These are phyloP conservation scores for Zasmidium citrigriseum DNA, from an alignment of 2,329 filamentous ascomycete species.

Conservation along the genomic window DNA sequence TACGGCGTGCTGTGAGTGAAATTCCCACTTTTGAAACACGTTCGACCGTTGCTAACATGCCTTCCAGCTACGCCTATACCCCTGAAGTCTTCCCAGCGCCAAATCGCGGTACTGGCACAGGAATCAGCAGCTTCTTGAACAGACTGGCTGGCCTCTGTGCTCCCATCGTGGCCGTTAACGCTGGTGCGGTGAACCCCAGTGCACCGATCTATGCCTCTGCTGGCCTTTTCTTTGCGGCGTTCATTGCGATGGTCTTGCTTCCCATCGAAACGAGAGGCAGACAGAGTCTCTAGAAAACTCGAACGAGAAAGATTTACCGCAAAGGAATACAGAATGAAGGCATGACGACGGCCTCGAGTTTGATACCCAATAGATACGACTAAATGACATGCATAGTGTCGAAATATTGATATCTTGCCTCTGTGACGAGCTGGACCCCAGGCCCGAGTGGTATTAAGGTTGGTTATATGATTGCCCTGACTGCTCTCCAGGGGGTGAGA, in stretches of 20 bases:
- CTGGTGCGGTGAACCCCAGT: conserved; percentile 39
- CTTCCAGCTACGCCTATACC: conserved; percentile 75
- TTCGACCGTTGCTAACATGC: too few relatives aligned
- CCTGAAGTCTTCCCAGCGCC: conserved; percentile 76
- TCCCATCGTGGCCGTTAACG: conserved; percentile 62
- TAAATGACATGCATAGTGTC: neutral
- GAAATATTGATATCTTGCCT: too few relatives aligned
- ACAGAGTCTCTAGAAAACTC: conserved; percentile 38
- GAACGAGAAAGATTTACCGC: too few relatives aligned
- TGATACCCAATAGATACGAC: neutral
- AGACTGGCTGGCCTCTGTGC: conserved; percentile 67
- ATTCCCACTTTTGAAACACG: too few relatives aligned
- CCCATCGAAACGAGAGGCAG: conserved; percentile 48
- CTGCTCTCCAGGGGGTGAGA: too few relatives aligned
- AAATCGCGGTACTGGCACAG: conserved; percentile 70
- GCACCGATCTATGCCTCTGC: conserved; percentile 47
- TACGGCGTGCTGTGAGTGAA: conserved; percentile 45
- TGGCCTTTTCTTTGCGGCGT: conserved; percentile 46
- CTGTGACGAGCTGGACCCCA: too few relatives aligned
- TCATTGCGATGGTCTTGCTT: conserved; percentile 43
- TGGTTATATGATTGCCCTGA: neutral
- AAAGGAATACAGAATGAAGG: too few relatives aligned
- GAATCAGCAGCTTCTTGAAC: conserved; percentile 72
- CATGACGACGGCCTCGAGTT: too few relatives aligned
- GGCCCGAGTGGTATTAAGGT: too few relatives aligned